Conservation (phyloP, 2,329 filamentous ascomycete genomes). For the Apiospora pterosperma region DNA sequence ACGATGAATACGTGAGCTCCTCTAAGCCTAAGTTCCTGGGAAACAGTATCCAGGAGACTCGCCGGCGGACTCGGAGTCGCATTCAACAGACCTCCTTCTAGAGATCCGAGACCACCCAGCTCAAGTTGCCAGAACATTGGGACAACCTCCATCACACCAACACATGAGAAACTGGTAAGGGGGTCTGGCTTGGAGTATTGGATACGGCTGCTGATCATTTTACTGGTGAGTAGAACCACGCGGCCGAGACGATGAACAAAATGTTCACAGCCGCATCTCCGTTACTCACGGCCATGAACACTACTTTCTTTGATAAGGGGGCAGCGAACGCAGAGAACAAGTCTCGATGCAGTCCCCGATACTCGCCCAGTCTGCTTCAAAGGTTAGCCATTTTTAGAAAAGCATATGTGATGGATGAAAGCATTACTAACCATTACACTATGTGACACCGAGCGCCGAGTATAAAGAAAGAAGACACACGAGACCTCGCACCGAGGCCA, state of each 20-base stretch:
- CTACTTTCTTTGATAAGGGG: neutral
- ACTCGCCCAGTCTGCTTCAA: neutral
- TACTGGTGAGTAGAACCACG: neutral
- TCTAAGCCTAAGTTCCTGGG: too few relatives aligned
- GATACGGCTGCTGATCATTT: neutral
- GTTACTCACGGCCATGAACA: neutral
- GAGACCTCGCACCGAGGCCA: neutral
- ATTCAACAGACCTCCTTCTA: neutral
- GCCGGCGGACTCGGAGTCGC: neutral
- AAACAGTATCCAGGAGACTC: too few relatives aligned
- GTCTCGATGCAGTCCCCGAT: neutral
- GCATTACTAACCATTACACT: neutral
- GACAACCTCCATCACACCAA: neutral
- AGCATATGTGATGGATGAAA: neutral
- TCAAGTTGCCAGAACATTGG: too few relatives aligned
- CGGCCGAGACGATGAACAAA: neutral
- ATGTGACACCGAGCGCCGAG: neutral
- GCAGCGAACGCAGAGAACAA: neutral
- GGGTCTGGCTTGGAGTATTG: neutral
- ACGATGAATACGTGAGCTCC: neutral
- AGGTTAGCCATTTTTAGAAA: neutral
- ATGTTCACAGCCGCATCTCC: neutral
- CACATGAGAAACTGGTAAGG: neutral
- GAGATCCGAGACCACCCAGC: neutral
- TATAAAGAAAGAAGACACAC: neutral